Percentiles rank a stretch among this genome's conserved stretches.
Evolutionary conservation across 345 rosid species (phyloP).

Genomic region (Boechera retrofracta): DNA sequence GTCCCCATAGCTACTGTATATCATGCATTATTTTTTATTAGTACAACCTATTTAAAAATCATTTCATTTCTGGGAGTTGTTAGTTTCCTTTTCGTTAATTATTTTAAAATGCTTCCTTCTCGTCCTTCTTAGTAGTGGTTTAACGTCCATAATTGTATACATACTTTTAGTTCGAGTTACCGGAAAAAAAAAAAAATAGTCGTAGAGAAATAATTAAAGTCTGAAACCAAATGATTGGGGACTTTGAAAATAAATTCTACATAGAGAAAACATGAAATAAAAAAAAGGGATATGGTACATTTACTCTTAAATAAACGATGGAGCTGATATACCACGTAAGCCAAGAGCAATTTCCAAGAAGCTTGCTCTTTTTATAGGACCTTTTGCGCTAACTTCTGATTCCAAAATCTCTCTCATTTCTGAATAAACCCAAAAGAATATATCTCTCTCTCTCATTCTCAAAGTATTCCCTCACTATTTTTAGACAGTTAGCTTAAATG

Average conservation of each 20-base stretch:
- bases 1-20: neutral
- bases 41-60: too few species aligned
- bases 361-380: conserved; percentile 11
- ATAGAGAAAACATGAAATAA: too few species aligned
- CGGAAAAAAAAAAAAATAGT: too few species aligned
- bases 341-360: conserved; percentile 30
- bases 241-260: too few species aligned
- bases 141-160: neutral
- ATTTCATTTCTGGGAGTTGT: conserved; percentile 22
- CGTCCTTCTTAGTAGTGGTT: neutral
- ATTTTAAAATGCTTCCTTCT: neutral
- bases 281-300: too few species aligned
- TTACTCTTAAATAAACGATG: neutral
- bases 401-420: conserved; percentile 6
- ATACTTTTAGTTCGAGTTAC: neutral
- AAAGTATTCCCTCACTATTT: neutral
- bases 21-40: neutral
- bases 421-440: neutral
- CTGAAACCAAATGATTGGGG: too few species aligned
- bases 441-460: conserved; percentile 11
- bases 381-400: neutral
- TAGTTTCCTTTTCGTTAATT: conserved; percentile 16
- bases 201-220: too few species aligned
- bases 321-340: conserved; percentile 32
- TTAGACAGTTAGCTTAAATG: conserved; percentile 21